Evolutionary conservation across 257 asterid species (phyloP).

Genomic region (Sherardia arvensis): DNA sequence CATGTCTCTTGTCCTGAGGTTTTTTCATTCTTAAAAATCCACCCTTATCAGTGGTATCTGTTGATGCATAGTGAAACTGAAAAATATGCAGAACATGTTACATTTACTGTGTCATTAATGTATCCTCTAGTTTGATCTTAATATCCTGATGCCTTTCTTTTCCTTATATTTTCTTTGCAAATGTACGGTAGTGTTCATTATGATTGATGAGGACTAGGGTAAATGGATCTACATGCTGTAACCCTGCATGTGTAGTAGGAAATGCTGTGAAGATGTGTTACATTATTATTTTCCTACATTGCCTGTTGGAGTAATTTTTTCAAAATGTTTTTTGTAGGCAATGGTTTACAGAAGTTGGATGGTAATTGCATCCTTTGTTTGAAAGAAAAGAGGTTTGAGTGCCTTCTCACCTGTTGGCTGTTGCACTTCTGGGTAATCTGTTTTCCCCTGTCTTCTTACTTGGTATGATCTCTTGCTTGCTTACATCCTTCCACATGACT

Average conservation of each 20-base stretch:
- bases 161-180: background rate
- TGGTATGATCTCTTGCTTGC: background rate
- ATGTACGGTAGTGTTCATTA: background rate
- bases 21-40: background rate
- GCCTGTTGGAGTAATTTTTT: background rate
- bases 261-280: background rate
- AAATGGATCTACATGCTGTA: background rate
- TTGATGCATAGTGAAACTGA: background rate
- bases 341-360: background rate
- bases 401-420: conserved; percentile 1
- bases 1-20: background rate
- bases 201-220: background rate
- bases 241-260: background rate
- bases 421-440: background rate
- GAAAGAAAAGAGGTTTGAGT: conserved; percentile 1
- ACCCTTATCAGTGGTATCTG: background rate
- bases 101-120: background rate
- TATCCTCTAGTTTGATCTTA: background rate
- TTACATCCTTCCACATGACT: background rate
- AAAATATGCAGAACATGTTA: background rate
- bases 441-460: background rate
- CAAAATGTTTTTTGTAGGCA: background rate
- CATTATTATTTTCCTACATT: background rate
- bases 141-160: too few relatives aligned
- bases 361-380: background rate